Base-by-base conservation (phyloP, 257 asterid genomes). In the Haberlea rhodopensis region DNA sequence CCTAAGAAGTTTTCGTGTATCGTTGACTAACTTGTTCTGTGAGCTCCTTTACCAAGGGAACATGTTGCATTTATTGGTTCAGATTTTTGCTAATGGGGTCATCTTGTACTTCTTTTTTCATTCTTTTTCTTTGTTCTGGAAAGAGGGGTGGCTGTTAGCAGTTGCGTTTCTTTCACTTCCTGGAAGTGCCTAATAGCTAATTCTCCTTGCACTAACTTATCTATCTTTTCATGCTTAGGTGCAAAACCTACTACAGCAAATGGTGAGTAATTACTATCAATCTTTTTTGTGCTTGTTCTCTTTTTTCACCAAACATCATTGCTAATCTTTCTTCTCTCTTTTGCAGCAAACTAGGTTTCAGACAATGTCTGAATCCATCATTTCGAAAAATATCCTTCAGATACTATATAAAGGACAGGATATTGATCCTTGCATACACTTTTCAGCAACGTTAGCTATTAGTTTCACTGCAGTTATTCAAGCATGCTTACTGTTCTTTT, bases 301-400 rank as follows among this genome's bases (percentile, higher is more conserved):
- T 23, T 53, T n/a, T 31, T 22, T 31, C 53, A 61, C 60, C 53
- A 31, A 71, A 16, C 26, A 57, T 24, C 18, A 27, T 68, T 54
- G 27, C 76, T 66, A 21, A 57, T 65, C 32, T 27, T 22, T 49
- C 22, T 27, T 31, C 62, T 45, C 77, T 65, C 76, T 43, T 59
- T 70, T 71, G 82, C 95, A 91, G 98, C 98, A 91, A 91, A 60
- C 74, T 61, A 86, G 98, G 83, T 91, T 91, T 71, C 96, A 91
- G 79, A 77, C 87, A 28, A 91, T 91, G 98, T 91, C 98, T 4
- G 95, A 91, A 46, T 86, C 96, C 63, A 88, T 91, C 71, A 82
- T 91, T 67, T 40, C 78, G 49, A 91, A 91, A 78, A 87, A 91
- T 91, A 91, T 91, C 96, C 98, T 89, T 73, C 15, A 31, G 28